phyloP scores from a whole-genome alignment of 2,329 filamentous ascomycete species.

The Sporothrix mexicana region DNA sequence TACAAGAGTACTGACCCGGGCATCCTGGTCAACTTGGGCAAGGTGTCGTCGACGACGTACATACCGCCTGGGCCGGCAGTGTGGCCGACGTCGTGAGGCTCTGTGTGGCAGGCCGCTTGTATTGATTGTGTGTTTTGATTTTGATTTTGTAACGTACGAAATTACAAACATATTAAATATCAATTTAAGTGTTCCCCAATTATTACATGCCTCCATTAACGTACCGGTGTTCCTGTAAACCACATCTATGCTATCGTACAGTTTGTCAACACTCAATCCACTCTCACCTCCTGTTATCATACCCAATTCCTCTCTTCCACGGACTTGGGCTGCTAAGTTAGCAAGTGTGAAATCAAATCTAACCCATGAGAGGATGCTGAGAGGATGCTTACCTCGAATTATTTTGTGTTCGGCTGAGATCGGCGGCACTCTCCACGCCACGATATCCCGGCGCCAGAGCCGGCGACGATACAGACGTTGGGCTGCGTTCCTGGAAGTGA shows the following conservation, averaged over 20 bases:
- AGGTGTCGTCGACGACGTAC: slow-evolving; percentile 41
- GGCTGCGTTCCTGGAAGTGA: not conserved
- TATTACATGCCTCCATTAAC: not conserved
- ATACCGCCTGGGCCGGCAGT: slow-evolving; percentile 48
- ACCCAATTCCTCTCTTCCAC: slow-evolving; percentile 25
- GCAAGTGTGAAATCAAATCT: not conserved
- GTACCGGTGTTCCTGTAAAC: too few relatives aligned
- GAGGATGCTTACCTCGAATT: not conserved
- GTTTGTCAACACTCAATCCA: too few relatives aligned
- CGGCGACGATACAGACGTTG: not conserved
- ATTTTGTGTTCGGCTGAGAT: slow-evolving; percentile 14
- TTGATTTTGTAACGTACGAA: not conserved
- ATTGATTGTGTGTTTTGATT: not conserved
- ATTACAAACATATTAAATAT: not conserved
- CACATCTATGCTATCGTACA: not conserved
- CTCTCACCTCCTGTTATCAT: not conserved
- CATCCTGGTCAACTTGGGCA: slow-evolving; percentile 40
- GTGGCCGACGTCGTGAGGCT: slow-evolving; percentile 34
- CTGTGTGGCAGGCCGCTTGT: not conserved
- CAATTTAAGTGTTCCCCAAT: not conserved
- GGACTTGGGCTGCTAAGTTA: slow-evolving; percentile 10
- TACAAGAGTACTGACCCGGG: slow-evolving; percentile 39
- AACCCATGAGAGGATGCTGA: not conserved
- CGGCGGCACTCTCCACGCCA: slow-evolving; percentile 1
- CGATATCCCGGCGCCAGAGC: not conserved